Evolutionary conservation across 1,139 yeast species (phyloP), one percentile per base, ranked within the genome.

Genomic region (Taphrina pruni): DNA sequence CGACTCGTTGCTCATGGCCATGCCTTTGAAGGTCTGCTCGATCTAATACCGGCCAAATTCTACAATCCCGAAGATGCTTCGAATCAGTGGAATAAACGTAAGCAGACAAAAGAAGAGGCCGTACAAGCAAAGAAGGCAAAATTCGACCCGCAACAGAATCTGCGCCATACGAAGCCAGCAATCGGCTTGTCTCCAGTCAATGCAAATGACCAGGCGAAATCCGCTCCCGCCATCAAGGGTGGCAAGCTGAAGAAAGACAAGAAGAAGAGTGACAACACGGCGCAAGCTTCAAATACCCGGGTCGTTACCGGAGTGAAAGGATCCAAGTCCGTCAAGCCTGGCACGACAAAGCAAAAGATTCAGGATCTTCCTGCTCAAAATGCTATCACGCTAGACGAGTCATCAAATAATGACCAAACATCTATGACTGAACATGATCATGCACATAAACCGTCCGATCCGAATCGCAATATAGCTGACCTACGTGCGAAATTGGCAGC

Each of bases 11-110:
- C 88, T 65, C 96, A 91, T 76, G 89, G 97, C 21, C 83, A 88
- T 70, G 95, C 97, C 7, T 93, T 94, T 78, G 93, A 90, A 77
- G 97, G 97, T 55, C 82, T 94, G 70, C 81, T 94, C 72, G 90
- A 97, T 32, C 82, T 94, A 77, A 92, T 94, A 71, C 98, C 99
- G 8, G 96, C 97, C 9, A 91, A 92, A 76, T 91, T 89, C 76
- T 93, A 93, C 77, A 91, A 90, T 73, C 90, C 89, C 57, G 88
- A 87, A 62, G 86, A 86, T 73, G 83, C 88, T 11, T 54, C 68
- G 43, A 64, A 88, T 70, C 98, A 93, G 79, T 93, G 98, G 97
- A 88, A 87, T 74, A 88, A 88, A 74, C 89, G 90, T 81, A 86
- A 88, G 78, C 74, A 73, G 70, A 79, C 86, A 52, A 90, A 89